phyloP scores from a whole-genome alignment of 2,329 filamentous ascomycete species.

The Apiospora rasikravindrae region DNA sequence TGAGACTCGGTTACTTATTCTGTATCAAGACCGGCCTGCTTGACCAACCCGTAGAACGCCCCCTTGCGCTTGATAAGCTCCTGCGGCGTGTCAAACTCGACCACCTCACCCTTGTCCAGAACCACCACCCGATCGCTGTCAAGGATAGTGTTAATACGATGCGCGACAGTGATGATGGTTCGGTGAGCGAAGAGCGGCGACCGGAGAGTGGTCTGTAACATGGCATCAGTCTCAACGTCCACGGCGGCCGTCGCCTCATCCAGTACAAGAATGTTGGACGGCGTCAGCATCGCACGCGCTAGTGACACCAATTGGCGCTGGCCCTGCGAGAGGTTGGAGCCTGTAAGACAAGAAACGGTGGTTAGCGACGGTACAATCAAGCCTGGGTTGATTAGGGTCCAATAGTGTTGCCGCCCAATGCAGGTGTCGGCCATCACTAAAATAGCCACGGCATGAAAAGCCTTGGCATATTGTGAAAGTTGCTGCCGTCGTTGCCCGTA shows the following conservation, averaged over 20 bases:
- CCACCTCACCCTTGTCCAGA: constrained; percentile 86
- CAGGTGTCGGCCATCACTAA: not conserved
- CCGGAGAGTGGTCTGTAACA: constrained; percentile 68
- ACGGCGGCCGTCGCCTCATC: constrained; percentile 91
- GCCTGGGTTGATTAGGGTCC: not conserved
- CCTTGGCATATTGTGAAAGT: not conserved
- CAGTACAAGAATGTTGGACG: constrained; percentile 94
- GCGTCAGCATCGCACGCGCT: constrained; percentile 90
- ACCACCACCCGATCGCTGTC: constrained; percentile 90
- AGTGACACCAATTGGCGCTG: constrained; percentile 94
- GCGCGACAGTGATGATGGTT: constrained; percentile 97
- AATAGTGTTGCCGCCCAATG: not conserved
- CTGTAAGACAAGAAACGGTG: constrained; percentile 46
- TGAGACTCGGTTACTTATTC: constrained; percentile 37
- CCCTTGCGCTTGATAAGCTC: constrained; percentile 78
- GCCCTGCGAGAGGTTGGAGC: constrained; percentile 93
- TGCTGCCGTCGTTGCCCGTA: constrained; percentile 4
- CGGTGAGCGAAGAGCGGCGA: constrained; percentile 79
- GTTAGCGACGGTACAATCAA: not conserved
- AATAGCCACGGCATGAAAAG: not conserved
- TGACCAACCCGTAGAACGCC: constrained; percentile 87
- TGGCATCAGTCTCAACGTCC: constrained; percentile 70
- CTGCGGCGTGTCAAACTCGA: constrained; percentile 88
- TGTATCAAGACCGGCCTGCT: constrained; percentile 78
- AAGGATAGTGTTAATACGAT: constrained; percentile 97